phyloP scores from a whole-genome alignment of 768 basidiomycete species.

The Auricularia cornea region DNA sequence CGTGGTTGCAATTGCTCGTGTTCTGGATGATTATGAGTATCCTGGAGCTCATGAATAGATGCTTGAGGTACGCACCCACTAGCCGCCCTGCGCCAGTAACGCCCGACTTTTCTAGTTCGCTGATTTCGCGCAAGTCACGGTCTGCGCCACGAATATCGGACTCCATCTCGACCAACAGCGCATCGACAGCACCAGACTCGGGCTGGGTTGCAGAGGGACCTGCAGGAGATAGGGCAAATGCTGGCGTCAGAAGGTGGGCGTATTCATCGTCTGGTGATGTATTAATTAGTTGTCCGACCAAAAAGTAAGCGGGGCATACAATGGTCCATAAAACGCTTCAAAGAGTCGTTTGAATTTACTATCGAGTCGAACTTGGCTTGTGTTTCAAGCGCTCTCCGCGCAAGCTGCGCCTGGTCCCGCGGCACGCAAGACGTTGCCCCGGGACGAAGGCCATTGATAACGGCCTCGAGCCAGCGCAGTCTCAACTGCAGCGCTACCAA shows the following conservation, averaged over 20 bases:
- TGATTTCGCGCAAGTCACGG: slow-evolving; percentile 72
- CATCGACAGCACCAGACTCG: slow-evolving; percentile 55
- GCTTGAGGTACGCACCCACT: slow-evolving; percentile 32
- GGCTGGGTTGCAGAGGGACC: slow-evolving; percentile 43
- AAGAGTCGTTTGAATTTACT: slow-evolving; percentile 60
- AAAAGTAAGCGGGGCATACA: slow-evolving; percentile 17
- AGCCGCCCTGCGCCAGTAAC: slow-evolving; percentile 67
- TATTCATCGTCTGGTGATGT: slow-evolving; percentile 53
- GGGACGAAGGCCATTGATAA: slow-evolving; percentile 57
- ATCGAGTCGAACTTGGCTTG: slow-evolving; percentile 48
- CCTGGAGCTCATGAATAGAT: neutral
- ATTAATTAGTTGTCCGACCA: too few relatives aligned
- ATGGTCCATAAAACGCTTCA: slow-evolving; percentile 65
- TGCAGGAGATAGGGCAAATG: slow-evolving; percentile 54
- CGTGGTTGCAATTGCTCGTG: slow-evolving; percentile 61
- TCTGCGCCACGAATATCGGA: slow-evolving; percentile 77
- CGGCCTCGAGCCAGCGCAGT: slow-evolving; percentile 70
- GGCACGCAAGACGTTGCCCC: slow-evolving; percentile 31
- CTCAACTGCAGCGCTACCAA: slow-evolving; percentile 64
- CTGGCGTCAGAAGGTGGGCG: slow-evolving; percentile 62
- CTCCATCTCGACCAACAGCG: slow-evolving; percentile 70
- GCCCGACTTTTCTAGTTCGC: slow-evolving; percentile 58
- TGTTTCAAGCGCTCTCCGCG: slow-evolving; percentile 50
- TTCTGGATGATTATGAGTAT: slow-evolving; percentile 27
- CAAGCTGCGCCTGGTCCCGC: slow-evolving; percentile 31